Percentiles rank a stretch among this genome's conserved stretches.
These are phyloP conservation scores for Polychaeton citri DNA, from an alignment of 2,329 filamentous ascomycete genomes.

Conservation along the genomic window DNA sequence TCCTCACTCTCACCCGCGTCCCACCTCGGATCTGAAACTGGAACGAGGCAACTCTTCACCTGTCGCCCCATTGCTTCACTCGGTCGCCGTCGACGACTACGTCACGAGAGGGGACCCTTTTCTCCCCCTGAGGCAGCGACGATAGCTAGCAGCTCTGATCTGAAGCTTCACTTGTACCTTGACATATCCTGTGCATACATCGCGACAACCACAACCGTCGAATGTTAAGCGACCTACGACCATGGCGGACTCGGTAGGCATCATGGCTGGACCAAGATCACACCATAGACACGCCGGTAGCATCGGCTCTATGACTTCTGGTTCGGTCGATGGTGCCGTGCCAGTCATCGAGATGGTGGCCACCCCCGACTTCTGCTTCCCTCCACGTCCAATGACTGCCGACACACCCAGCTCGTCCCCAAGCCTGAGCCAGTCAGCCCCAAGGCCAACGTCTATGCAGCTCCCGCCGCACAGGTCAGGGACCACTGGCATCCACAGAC, in stretches of 20 bases:
- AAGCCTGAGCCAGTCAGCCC: constrained; percentile 1
- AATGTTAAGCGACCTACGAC: no score
- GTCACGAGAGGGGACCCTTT: no score
- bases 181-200: no score
- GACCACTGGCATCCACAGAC: constrained; percentile 20
- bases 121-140: no score
- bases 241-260: background rate
- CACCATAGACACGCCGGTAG: constrained; percentile 24
- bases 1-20: no score
- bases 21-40: no score
- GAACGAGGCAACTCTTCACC: no score
- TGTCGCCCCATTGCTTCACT: no score
- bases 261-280: constrained; percentile 1
- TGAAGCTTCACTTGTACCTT: no score
- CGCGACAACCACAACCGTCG: no score
- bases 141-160: no score
- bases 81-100: no score
- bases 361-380: constrained; percentile 37
- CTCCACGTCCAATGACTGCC: constrained; percentile 19
- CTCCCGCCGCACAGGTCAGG: constrained; percentile 24
- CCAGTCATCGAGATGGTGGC: constrained; percentile 28
- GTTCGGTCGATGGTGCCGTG: constrained; percentile 4
- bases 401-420: constrained; percentile 9
- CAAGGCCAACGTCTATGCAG: constrained; percentile 21
- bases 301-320: constrained; percentile 24